These are phyloP conservation scores for Candida awuae DNA, from an alignment of 805 yeast genomes.

Conservation along the genomic window DNA sequence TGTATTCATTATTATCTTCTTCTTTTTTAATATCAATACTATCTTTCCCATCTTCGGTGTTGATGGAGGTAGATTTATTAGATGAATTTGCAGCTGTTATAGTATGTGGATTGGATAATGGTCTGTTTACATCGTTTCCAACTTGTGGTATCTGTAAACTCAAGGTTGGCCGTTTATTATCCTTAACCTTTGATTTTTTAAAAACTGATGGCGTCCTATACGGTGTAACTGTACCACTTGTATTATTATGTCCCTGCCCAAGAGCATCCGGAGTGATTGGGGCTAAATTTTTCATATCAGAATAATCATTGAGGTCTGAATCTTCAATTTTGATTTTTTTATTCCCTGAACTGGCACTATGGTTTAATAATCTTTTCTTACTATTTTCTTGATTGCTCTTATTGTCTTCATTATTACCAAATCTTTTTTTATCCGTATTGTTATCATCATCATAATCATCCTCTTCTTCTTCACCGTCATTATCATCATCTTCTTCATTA, in stretches of 20 bases:
- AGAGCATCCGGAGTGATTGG: background rate
- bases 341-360: too few species aligned
- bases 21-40: constrained; percentile 4
- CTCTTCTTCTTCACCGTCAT: constrained; percentile 6
- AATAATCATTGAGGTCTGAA: too few species aligned
- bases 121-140: constrained; percentile 26
- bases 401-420: background rate
- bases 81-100: constrained; percentile 10
- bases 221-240: constrained; percentile 3
- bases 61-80: constrained; percentile 1
- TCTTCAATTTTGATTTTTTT: too few species aligned
- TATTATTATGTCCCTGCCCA: background rate
- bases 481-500: constrained; percentile 11
- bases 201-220: constrained; percentile 4
- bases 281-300: background rate
- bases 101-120: constrained; percentile 28
- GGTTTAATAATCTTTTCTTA: too few species aligned
- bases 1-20: background rate
- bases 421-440: background rate
- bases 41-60: background rate
- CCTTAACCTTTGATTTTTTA: constrained; percentile 3
- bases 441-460: constrained; percentile 6
- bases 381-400: background rate
- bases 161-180: constrained; percentile 43
- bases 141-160: constrained; percentile 56